Evolutionary conservation across 768 basidiomycete species (phyloP).

Genomic region (Coprinellus micaceus): DNA sequence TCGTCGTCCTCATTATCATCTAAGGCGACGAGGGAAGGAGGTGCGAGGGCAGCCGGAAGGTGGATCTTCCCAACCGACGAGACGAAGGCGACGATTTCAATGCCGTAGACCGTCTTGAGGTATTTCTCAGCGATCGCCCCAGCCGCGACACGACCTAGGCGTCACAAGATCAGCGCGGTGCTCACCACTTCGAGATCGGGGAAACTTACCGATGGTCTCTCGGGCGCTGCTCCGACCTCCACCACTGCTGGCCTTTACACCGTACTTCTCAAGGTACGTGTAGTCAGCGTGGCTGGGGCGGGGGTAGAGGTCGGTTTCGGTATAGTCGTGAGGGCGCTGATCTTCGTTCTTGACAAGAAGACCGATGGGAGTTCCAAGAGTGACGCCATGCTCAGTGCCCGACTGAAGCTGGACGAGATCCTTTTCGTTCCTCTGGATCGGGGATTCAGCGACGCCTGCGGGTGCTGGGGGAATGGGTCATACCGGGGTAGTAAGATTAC

Average conservation of each 20-base stretch:
- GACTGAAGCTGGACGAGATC: constrained; percentile 93
- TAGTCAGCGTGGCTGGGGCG: constrained; percentile 97
- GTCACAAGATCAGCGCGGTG: neutral
- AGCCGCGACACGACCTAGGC: constrained; percentile 86
- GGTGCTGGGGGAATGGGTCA: constrained; percentile 25
- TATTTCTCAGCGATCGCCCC: constrained; percentile 98
- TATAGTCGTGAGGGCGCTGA: constrained; percentile 96
- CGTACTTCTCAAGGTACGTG: constrained; percentile 97
- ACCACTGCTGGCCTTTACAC: constrained; percentile 94
- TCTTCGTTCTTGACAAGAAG: constrained; percentile 98
- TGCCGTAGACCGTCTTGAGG: constrained; percentile 77
- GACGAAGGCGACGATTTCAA: constrained; percentile 97
- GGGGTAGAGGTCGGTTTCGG: constrained; percentile 96
- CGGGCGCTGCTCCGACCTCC: constrained; percentile 93
- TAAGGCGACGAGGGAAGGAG: constrained; percentile 33
- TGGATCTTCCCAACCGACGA: constrained; percentile 92
- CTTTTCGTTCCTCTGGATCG: constrained; percentile 82
- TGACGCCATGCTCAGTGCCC: constrained; percentile 89
- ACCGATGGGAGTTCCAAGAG: constrained; percentile 95
- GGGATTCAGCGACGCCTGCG: constrained; percentile 3
- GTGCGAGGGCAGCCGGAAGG: constrained; percentile 53
- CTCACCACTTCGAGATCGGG: neutral
- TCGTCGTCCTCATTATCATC: constrained; percentile 51
- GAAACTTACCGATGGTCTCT: constrained; percentile 82
- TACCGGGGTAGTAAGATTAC: constrained; percentile 93